These are phyloP conservation scores for Metschnikowia shivogae DNA, from an alignment of 805 yeast genomes.

Conservation along the genomic window DNA sequence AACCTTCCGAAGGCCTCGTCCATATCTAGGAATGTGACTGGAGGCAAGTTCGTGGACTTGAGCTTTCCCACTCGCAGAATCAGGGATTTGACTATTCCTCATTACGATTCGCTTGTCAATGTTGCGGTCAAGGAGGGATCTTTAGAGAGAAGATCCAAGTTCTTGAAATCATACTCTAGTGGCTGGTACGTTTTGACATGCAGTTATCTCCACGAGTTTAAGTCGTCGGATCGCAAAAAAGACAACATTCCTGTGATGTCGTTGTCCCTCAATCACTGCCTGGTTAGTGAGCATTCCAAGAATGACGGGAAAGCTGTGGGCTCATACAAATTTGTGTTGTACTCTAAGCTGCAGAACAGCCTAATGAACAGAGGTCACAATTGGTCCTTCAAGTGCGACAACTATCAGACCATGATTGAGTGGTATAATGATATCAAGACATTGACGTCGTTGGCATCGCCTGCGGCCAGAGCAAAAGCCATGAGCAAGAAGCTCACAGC, in stretches of 20 bases:
- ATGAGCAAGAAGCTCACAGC: slow-evolving; percentile 23
- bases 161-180: slow-evolving; percentile 80
- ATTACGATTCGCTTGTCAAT: slow-evolving; percentile 67
- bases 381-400: slow-evolving; percentile 92
- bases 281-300: slow-evolving; percentile 76
- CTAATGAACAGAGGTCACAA: slow-evolving; percentile 78
- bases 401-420: slow-evolving; percentile 69
- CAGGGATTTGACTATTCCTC: slow-evolving; percentile 57
- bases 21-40: slow-evolving; percentile 22
- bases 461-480: slow-evolving; percentile 51
- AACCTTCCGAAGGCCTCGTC: slow-evolving; percentile 44
- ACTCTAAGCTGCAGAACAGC: slow-evolving; percentile 67
- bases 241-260: slow-evolving; percentile 85
- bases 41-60: slow-evolving; percentile 40
- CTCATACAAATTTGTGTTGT: slow-evolving; percentile 73
- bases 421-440: slow-evolving; percentile 81
- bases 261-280: slow-evolving; percentile 71
- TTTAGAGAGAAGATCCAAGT: slow-evolving; percentile 87
- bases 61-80: slow-evolving; percentile 34
- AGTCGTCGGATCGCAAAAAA: slow-evolving; percentile 71
- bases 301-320: slow-evolving; percentile 56
- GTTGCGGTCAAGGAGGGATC: slow-evolving; percentile 65
- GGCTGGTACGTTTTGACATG: slow-evolving; percentile 93
- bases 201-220: slow-evolving; percentile 84
- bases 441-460: slow-evolving; percentile 60